Evolutionary conservation across 2,329 filamentous ascomycete genomes (phyloP), one percentile per base, ranked within the genome.

Genomic region (Trematosphaeria pertusa): DNA sequence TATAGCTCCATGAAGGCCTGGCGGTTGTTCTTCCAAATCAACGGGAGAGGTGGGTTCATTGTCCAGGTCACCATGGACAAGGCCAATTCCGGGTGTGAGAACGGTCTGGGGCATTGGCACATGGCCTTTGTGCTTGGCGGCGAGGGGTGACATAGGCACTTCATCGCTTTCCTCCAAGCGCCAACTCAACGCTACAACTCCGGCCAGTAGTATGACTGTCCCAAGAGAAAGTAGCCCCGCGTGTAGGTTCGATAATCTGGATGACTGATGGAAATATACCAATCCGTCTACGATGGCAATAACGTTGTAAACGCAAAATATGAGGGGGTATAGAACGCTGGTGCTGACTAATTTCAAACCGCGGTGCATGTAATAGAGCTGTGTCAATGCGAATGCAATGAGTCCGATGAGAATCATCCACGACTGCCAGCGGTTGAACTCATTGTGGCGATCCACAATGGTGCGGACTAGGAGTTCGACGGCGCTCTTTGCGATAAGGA

Each of bases 231-330:
- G 96, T 47, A 95, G 81, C 28, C 85, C 84, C 12, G 89, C 93
- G 64, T 90, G 87, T 2, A 94, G 74, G 0, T 85, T 80, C 12
- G 87, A 85, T 53, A 99, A 84, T 45, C 89, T 81, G 55, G 91
- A 87, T 42, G 87, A 88, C 73, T 99, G 94, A 61, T 88, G 83
- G 75, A 97, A 99, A 74, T 97, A 99, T 62, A 99, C 96, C 59
- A 99, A 81, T 22, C 94, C 94, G 73, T 99, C 94, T 59, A 97
- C 79, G 59, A 99, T 99, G 57, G 94, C 94, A 65, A 97, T 92
- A 65, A 99, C 96, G 79, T 99, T 99, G 81, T 97, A 99, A 56
- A 97, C 85, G 80, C 94, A 99, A 74, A 99, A 99, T 30, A 97
- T 92, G 61, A 97, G 87, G 4, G 94, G 94, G 73, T 99, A 99